Evolutionary conservation across 163 green algal species (phyloP), one percentile per base, ranked within the genome.

Genomic region (Coccomyxa subellipsoidea): DNA sequence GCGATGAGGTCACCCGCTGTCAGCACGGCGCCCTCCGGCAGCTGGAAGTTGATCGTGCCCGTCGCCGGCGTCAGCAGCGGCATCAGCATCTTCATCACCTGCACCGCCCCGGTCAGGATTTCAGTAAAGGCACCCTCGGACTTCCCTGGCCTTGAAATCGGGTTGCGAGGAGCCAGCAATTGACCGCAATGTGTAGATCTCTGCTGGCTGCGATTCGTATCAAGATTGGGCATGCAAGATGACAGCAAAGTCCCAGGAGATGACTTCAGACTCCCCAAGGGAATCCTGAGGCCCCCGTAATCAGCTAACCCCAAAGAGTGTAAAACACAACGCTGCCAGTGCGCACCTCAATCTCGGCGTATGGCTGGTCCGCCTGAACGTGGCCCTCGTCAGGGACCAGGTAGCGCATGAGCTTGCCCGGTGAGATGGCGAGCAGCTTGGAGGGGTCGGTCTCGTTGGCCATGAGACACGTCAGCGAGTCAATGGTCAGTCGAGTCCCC

Each of bases 381-480:
- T 93, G 89, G 4, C 69, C 84, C 40, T 94, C 94, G 59, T 97
- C 90, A 7, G 89, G 82, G 75, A 98, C 90, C 47, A 99, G 90
- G 85, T 94, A 94, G 36, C 96, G 90, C 70, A 98, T 87, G 23
- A 99, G 93, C 90, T 98, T 99, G 81, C 96, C 97, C 12, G 95
- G 91, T n/a, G 89, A 94, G 15, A 89, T 82, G 21, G 93, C 87
- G 32, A 92, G 66, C 59, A 98, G 86, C 37, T 84, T 83, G 6
- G 86, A 90, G 37, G 90, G 88, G 84, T 88, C 84, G 10, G 69
- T 86, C 90, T 98, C 95, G 81, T 95, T 96, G 73, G 90, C 92
- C 35, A 99, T 92, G 78, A 99, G 90, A 90, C 93, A 98, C 15
- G 93, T 97, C 38, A 93, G 87, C 29, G 90, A 93, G 89, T 95